Evolutionary conservation across 345 rosid genomes (phyloP).

Genomic region (Arabidopsis thaliana): TAIR10.1 NC_003076.8:2111001-2111500

Average conservation of each 20-base stretch:
- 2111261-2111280: slow-evolving; percentile 53
- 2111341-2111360: slow-evolving; percentile 47
- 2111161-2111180: slow-evolving; percentile 56
- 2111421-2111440: slow-evolving; percentile 57
- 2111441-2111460: slow-evolving; percentile 62
- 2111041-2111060: slow-evolving; percentile 63
- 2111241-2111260: slow-evolving; percentile 58
- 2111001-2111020: slow-evolving; percentile 67
- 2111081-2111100: slow-evolving; percentile 56
- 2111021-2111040: slow-evolving; percentile 60
- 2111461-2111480: slow-evolving; percentile 54
- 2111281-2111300: slow-evolving; percentile 59
- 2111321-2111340: slow-evolving; percentile 47
- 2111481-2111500: slow-evolving; percentile 52
- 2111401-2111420: slow-evolving; percentile 57
- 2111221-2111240: slow-evolving; percentile 52
- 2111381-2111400: slow-evolving; percentile 63
- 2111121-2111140: slow-evolving; percentile 65
- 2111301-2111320: slow-evolving; percentile 51
- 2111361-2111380: slow-evolving; percentile 49
- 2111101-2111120: slow-evolving; percentile 59
- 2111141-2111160: slow-evolving; percentile 49
- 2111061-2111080: slow-evolving; percentile 59
- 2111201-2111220: slow-evolving; percentile 53
- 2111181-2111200: slow-evolving; percentile 55